A percentile compares a stretch with the other conserved stretches of the same genome.
Conservation (phyloP, 1,139 yeast species). For the Debaryomyces udenii region DNA sequence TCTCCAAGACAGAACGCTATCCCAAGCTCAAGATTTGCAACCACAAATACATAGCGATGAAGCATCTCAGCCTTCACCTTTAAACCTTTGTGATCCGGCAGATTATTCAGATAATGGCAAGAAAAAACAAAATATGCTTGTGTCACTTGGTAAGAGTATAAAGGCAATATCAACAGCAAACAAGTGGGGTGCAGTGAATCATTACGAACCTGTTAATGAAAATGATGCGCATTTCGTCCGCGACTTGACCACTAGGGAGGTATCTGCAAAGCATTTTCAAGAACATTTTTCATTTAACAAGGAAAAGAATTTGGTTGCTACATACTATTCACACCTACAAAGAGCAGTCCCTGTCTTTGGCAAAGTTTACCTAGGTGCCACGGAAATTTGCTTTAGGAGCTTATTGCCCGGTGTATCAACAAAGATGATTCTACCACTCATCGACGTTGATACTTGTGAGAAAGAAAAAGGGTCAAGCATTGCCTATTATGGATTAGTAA, state of each 20-base stretch:
- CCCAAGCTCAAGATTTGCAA: slow-evolving; percentile 1
- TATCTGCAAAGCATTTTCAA: slow-evolving; percentile 58
- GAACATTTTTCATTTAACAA: slow-evolving; percentile 65
- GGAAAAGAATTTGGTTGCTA: slow-evolving; percentile 57
- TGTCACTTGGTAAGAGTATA: slow-evolving; percentile 30
- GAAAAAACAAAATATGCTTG: slow-evolving; percentile 19
- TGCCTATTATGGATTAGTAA: slow-evolving; percentile 64
- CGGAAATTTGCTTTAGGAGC: slow-evolving; percentile 75
- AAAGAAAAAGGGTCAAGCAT: slow-evolving; percentile 57
- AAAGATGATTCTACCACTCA: slow-evolving; percentile 79
- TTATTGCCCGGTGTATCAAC: slow-evolving; percentile 78
- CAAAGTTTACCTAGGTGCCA: slow-evolving; percentile 70
- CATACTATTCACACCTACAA: slow-evolving; percentile 72
- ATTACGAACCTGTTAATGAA: slow-evolving; percentile 49
- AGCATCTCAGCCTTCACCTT: slow-evolving; percentile 21
- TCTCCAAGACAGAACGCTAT: slow-evolving; percentile 6
- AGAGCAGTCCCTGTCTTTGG: slow-evolving; percentile 81
- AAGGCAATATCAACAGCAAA: slow-evolving; percentile 45
- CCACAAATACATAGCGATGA: neutral
- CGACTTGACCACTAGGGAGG: slow-evolving; percentile 43
- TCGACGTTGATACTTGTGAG: slow-evolving; percentile 68
- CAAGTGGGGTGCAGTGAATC: slow-evolving; percentile 66
- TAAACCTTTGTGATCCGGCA: slow-evolving; percentile 33
- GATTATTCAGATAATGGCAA: slow-evolving; percentile 18
- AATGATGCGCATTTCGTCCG: slow-evolving; percentile 52